Evolutionary conservation across 2,329 filamentous ascomycete species (phyloP).

Genomic region (Stenocarpella maydis): DNA sequence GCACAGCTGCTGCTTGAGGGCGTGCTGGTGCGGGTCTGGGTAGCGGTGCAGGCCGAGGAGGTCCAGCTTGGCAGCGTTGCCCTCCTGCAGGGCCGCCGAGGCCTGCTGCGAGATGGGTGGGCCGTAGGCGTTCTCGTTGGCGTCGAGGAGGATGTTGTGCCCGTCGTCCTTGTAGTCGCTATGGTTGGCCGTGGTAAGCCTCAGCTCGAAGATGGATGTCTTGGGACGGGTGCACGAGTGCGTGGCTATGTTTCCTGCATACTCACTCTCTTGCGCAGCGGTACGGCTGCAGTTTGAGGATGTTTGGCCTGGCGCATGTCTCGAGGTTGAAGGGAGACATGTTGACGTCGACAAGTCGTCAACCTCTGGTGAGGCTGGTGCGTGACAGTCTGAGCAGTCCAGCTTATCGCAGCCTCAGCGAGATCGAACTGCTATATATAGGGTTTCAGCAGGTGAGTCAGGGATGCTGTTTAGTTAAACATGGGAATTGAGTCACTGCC

Average conservation of each 20-base stretch:
- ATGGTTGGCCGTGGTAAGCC: conserved; percentile 31
- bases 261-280: conserved; percentile 83
- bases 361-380: neutral
- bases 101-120: conserved; percentile 72
- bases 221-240: neutral
- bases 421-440: neutral
- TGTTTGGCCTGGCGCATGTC: conserved; percentile 79
- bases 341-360: conserved; percentile 31
- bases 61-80: conserved; percentile 65
- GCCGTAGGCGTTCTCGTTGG: conserved; percentile 97
- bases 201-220: neutral
- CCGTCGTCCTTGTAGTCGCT: conserved; percentile 99
- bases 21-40: conserved; percentile 91
- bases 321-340: conserved; percentile 76
- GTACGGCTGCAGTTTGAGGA: conserved; percentile 79
- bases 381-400: neutral
- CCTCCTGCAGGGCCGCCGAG: conserved; percentile 50
- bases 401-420: neutral
- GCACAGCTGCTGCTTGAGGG: conserved; percentile 88
- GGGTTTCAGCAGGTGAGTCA: neutral
- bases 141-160: conserved; percentile 93
- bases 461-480: neutral
- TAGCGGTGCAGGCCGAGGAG: conserved; percentile 89
- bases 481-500: conserved; percentile 30
- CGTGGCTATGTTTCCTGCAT: conserved; percentile 11